Evolutionary conservation across 345 rosid genomes (phyloP), one percentile per base, ranked within the genome.

Genomic region (Brassica napus): DNA sequence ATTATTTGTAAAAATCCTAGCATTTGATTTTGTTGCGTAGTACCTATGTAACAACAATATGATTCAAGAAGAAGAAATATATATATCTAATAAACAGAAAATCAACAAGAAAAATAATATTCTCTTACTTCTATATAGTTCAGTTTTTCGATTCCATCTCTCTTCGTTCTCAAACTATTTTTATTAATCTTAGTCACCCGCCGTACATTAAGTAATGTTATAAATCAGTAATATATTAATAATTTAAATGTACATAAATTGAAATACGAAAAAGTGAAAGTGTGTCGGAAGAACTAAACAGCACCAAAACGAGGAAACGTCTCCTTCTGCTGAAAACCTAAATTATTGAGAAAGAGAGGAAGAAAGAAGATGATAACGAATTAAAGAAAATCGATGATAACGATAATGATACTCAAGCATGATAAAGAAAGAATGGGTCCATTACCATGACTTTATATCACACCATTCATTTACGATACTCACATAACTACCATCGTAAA

Each of bases 261-360:
- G 30, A 31, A 75, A 75, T 65, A 76, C 69, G 69, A 34, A 76
- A 81, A 76, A 76, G 77, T 76, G 65, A 77, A 77, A 76, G 63
- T 78, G 86, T 87, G 88, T 85, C 88, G 85, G 87, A 84, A 82
- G 84, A 86, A 83, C 82, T 87, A 84, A 86, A 82, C 92, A 86
- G 86, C 84, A 81, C 92, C 83, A 84, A 83, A 87, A 86, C 91
- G 89, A 91, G 94, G 93, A 89, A 93, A 89, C 86, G 89, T 91
- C 92, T 84, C 69, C 91, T 88, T 88, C 91, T 83, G 69, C 73
- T 61, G 79, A 82, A 81, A 77, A 77, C 79, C 82, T 71, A 73
- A 49, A 75, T 69, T 28, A 80, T 69, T 80, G 68, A 72, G 74
- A 73, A 54, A 78, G 69, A 64, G 70, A 39, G 67, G 9, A 52